phyloP scores from a whole-genome alignment of 2,329 filamentous ascomycete genomes.

The Ophiostoma ips region DNA sequence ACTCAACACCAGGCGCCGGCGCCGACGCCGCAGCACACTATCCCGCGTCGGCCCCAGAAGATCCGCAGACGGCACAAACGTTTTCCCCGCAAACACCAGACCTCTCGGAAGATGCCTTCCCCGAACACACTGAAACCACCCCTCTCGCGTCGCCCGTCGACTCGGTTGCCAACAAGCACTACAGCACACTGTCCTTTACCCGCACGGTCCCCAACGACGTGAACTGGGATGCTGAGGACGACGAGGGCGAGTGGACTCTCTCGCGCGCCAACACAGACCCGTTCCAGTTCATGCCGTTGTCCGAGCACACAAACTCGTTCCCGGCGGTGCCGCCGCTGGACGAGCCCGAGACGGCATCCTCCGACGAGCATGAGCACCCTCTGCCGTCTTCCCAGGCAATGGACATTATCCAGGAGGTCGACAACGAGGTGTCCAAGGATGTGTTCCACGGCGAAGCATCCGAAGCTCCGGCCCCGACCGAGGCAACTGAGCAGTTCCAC shows the following conservation, averaged over 20 bases:
- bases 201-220: slow-evolving; percentile 50
- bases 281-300: slow-evolving; percentile 45
- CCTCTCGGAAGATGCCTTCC: neutral
- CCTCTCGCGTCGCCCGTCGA: neutral
- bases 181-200: slow-evolving; percentile 48
- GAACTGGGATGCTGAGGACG: slow-evolving; percentile 43
- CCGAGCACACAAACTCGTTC: slow-evolving; percentile 49
- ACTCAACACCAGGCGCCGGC: neutral
- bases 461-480: neutral
- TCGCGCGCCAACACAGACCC: slow-evolving; percentile 39
- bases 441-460: slow-evolving; percentile 21
- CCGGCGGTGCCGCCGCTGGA: slow-evolving; percentile 36
- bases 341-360: slow-evolving; percentile 11
- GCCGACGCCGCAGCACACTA: neutral
- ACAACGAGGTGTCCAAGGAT: slow-evolving; percentile 31
- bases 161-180: slow-evolving; percentile 30
- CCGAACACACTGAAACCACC: neutral
- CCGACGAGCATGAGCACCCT: slow-evolving; percentile 20
- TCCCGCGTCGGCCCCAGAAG: neutral
- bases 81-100: neutral
- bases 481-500: neutral
- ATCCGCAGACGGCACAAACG: neutral
- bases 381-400: slow-evolving; percentile 36
- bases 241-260: slow-evolving; percentile 43
- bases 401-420: slow-evolving; percentile 38